phyloP scores from a whole-genome alignment of 305 asterid genomes.

The Fraxinus latifolia region DNA sequence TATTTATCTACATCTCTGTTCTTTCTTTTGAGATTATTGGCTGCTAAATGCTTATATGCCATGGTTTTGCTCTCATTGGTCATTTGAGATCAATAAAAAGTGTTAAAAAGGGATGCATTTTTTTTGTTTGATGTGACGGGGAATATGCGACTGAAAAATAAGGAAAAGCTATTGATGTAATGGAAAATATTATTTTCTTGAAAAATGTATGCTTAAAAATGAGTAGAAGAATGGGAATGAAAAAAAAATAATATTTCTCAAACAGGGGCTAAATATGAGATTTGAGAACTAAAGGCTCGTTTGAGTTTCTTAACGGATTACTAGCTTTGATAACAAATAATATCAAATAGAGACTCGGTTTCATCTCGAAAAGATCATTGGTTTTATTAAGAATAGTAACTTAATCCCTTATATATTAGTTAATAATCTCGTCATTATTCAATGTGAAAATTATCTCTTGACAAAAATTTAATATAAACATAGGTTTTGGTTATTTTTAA shows the following conservation, averaged over 20 bases:
- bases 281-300: not conserved
- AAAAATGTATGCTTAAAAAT: too few species aligned
- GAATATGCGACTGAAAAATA: too few species aligned
- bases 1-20: conserved; percentile 26
- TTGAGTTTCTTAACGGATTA: not conserved
- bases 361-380: too few species aligned
- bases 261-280: not conserved
- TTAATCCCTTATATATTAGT: too few species aligned
- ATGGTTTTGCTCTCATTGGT: not conserved
- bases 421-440: not conserved
- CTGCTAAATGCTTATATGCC: not conserved
- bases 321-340: not conserved
- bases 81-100: not conserved
- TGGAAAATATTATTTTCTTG: too few species aligned
- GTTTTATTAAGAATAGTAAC: too few species aligned
- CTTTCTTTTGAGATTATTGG: conserved; percentile 26
- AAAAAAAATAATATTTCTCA: too few species aligned
- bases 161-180: too few species aligned
- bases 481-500: not conserved
- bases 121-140: too few species aligned
- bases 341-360: not conserved
- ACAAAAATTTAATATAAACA: not conserved
- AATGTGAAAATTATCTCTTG: not conserved
- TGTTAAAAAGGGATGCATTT: not conserved
- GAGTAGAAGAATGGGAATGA: too few species aligned